Evolutionary conservation across 177 flowering plant genomes (phyloP), one percentile per base, ranked within the genome.

Genomic region (Telopea speciosissima): DNA sequence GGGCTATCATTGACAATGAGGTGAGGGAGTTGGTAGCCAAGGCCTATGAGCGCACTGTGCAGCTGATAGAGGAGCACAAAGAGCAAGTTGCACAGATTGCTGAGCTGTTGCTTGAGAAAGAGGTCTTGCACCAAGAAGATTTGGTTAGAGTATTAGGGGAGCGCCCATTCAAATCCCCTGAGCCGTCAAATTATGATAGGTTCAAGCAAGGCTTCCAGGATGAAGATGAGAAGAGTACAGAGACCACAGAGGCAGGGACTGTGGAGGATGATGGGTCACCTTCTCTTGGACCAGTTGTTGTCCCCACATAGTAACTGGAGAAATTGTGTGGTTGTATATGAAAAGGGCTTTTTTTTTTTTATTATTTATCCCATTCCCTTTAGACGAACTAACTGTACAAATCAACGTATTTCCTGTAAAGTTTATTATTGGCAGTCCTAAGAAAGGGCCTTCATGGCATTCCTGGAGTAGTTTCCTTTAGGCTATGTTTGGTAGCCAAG

Each of bases 91-190:
- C 76, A 21, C 59, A 78, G 68, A 73, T 81, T 63, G 79, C 81
- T 3, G 83, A 81, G 72, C 62, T 78, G 19, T 45, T 81, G 61
- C 78, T 81, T 17, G 81, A 81, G 65, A 81, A 81, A 66, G 83
- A 81, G 56, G 81, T 78, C 25, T 70, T 81, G 11, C 83, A 78
- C 64, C 83, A 78, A 70, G 81, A 81, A 1, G 83, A 81, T 72
- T 65, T 81, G 72, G 22, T 74, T 19, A 52, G 69, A 24, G 78
- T 81, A 16, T 67, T 79, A n/a, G 84, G 84, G 49, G 76, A 78
- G 26, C 70, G 80, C 0, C 81, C 84, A 0, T 81, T 76, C 65
- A 70, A 72, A 65, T 24, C 67, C 0, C 52, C 59, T 8, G 81
- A 81, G 68, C 76, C 68, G 21, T 72, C 81, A 36, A 79, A 81